Base-by-base conservation (phyloP, 768 basidiomycete species). In the Dacryopinax spathularia region DNA sequence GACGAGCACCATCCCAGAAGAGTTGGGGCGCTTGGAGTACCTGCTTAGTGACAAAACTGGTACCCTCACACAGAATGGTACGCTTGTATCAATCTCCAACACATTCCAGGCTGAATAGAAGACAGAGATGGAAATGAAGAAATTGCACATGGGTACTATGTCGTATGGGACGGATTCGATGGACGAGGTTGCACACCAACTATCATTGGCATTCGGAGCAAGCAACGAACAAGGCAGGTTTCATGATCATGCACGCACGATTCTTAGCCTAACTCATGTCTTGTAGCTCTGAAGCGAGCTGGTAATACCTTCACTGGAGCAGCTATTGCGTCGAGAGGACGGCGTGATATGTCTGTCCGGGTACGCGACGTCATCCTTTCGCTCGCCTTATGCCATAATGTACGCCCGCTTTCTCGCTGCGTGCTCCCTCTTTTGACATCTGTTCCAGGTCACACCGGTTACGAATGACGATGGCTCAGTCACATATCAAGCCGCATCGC, bases 41-140 rank as follows among this genome's bases (percentile, higher is more conserved):
- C 77, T 99, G 36, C 77, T 99, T 22, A 96, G 91, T 67, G 96
- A 99, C 72, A 99, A 99, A 78, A 99, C 96, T 3, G 96, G 96
- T 0, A 99, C 96, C 7, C 75, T 98, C 66, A 99, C 96, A 0
- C 90, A 97, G 73, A 99, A 99, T 72, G 95, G 94, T 92, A 65
- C 29, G 81, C 71, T 16, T 48, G 10, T 39, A 34, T 60, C 4
- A 13, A 41, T 25, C 60, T 27, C 66, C 29, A 2, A 6, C 4
- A 41, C 22, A 31, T 25, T 7, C 13, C 5, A 63, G 25, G 22
- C 56, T 25, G 35, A 5, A n/a, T 27, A 22, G 7, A 37, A 25
- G 18, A 2, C 73, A 97, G 95, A 97, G 73, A 99, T 99, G 96
- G 95, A 98, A 75, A 89, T 98, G 88, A 93, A 88, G 79, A 99